These are phyloP conservation scores for Amylostereum areolatum DNA, from an alignment of 1,284 basidiomycete genomes.

Conservation along the genomic window DNA sequence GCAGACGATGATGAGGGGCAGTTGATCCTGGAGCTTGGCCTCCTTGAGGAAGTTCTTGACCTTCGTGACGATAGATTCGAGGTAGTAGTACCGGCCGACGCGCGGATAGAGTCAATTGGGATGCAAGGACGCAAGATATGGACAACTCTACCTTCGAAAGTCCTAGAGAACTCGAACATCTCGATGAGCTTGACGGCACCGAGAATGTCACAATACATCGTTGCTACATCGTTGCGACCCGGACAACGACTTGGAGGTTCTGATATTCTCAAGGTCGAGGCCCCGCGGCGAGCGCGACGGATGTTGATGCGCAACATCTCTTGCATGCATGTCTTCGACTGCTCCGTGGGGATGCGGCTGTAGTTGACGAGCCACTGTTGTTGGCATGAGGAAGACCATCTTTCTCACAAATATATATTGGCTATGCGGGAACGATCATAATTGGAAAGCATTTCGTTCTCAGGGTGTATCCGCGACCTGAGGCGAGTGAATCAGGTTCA, in stretches of 20 bases:
- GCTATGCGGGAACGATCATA: slow-evolving; percentile 97
- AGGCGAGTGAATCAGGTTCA: slow-evolving; percentile 97
- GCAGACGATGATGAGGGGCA: slow-evolving; percentile 99
- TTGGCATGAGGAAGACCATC: slow-evolving; percentile 94
- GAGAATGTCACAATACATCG: slow-evolving; percentile 94
- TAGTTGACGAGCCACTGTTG: slow-evolving; percentile 99
- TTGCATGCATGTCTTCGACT: slow-evolving; percentile 93
- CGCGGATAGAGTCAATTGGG: slow-evolving; percentile 1
- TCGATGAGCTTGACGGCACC: slow-evolving; percentile 98
- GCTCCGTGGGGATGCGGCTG: slow-evolving; percentile 96
- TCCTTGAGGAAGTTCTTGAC: slow-evolving; percentile 99
- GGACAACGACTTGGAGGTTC: slow-evolving; percentile 94
- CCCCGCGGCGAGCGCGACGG: too few relatives aligned
- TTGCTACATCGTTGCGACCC: slow-evolving; percentile 99
- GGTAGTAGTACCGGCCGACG: slow-evolving; percentile 92
- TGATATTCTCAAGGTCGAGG: too few relatives aligned
- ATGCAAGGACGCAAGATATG: background rate
- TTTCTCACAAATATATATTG: slow-evolving; percentile 97
- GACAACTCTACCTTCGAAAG: slow-evolving; percentile 70
- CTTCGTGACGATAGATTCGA: slow-evolving; percentile 98
- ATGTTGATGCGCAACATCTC: slow-evolving; percentile 99
- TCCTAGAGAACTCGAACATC: slow-evolving; percentile 99
- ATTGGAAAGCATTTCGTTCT: slow-evolving; percentile 98
- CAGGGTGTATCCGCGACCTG: slow-evolving; percentile 97
- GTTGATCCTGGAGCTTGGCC: slow-evolving; percentile 93